Evolutionary conservation across 78 protist genomes (phyloP), one percentile per base, ranked within the genome.

Genomic region (Guillardia theta): DNA sequence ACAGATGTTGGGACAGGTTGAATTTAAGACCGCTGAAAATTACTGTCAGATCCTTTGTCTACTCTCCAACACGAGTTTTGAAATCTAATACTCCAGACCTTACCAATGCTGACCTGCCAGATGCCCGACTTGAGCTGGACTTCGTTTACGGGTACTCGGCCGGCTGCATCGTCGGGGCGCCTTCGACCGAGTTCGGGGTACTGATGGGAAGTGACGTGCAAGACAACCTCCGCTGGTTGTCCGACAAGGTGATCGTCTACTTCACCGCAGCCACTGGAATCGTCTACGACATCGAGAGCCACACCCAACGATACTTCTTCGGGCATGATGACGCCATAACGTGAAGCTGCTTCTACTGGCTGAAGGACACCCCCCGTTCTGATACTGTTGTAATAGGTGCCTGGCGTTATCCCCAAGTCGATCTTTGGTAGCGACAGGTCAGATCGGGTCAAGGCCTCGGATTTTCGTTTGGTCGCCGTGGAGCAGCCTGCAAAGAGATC

Each of bases 281-380:
- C 24, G 92, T 87, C 44, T 87, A 47, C 39, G 21, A 39, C 58
- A 9, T 47, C 58, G 2, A 0, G 22, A 24, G 88, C 48, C 78
- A 95, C 87, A 37, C 54, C 4, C 98, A 97, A 80, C 9, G 54
- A 21, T 77, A 80, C 87, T 97, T 94, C 93, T 5, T 0, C 8
- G 92, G 64, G 19, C 98, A 97, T 94, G 94, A 92, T 45, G 98
- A 97, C 78, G 98, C 95, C 53, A 92, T 97, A 83, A 77, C 88
- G 48, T 64, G 10, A 10, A 10, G 10, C 58, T 50, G 30, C 15
- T 15, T 15, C 58, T n/a, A n/a, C n/a, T n/a, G n/a, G n/a, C n/a
- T n/a, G n/a, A n/a, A n/a, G n/a, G n/a, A n/a, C n/a, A n/a, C n/a
- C n/a, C n/a, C n/a, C n/a, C n/a, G 58, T 15, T 50, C 58, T 19